phyloP scores from a whole-genome alignment of 164 flowering plant genomes.

The Amborella trichopoda region DNA sequence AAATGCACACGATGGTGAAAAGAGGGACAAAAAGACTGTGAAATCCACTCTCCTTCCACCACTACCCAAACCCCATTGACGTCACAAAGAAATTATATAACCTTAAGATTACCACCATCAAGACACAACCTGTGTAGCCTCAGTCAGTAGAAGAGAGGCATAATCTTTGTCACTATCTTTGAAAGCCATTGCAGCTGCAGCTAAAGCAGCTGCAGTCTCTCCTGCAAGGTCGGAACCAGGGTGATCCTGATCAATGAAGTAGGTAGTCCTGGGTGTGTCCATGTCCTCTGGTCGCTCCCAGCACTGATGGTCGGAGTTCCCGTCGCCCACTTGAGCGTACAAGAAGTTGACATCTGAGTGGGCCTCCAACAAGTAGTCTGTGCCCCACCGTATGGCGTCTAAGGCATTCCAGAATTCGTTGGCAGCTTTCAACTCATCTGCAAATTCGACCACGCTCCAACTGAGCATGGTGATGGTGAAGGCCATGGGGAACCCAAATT shows the following conservation, averaged over 20 bases:
- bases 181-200: constrained; percentile 61
- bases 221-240: constrained; percentile 77
- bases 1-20: too few relatives aligned
- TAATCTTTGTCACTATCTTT: constrained; percentile 18
- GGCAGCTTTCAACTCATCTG: constrained; percentile 2
- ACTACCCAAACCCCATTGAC: too few relatives aligned
- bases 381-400: constrained; percentile 37
- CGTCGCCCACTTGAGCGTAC: constrained; percentile 63
- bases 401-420: constrained; percentile 20
- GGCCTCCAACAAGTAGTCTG: constrained; percentile 46
- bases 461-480: constrained; percentile 42
- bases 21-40: too few relatives aligned
- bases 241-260: constrained; percentile 23
- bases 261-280: constrained; percentile 45
- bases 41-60: too few relatives aligned
- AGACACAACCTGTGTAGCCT: constrained; percentile 36
- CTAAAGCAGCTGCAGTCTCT: constrained; percentile 76
- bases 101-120: too few relatives aligned
- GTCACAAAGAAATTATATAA: too few relatives aligned
- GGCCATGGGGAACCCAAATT: constrained; percentile 55
- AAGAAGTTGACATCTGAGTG: constrained; percentile 27
- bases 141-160: constrained; percentile 23
- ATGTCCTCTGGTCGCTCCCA: constrained; percentile 80
- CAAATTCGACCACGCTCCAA: constrained; percentile 33
- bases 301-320: constrained; percentile 49